A percentile compares a stretch with the other conserved stretches of the same genome.
Evolutionary conservation across 2,329 filamentous ascomycete species (phyloP).

Genomic region (Ceratocystis cacaofunesta): DNA sequence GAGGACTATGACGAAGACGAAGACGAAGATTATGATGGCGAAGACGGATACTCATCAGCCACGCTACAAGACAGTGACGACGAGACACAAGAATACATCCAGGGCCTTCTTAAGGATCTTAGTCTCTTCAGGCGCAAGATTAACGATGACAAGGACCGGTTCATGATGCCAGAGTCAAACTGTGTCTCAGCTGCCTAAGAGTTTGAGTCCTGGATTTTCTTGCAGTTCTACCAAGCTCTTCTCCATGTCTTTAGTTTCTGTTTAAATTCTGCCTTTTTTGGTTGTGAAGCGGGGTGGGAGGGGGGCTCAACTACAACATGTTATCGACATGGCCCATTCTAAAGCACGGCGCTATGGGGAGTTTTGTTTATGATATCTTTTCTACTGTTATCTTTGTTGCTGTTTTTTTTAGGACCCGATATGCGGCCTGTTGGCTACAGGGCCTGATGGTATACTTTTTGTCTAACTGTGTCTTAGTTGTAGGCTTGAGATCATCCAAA

Average conservation of each 20-base stretch:
- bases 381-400: neutral
- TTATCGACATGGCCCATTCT: neutral
- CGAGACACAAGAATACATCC: conserved; percentile 71
- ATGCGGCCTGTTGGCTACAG: neutral
- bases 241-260: neutral
- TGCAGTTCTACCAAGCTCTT: neutral
- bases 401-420: neutral
- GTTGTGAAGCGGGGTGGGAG: neutral
- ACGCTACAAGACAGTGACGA: conserved; percentile 32
- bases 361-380: neutral
- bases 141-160: conserved; percentile 62
- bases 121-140: conserved; percentile 73
- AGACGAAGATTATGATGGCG: conserved; percentile 35
- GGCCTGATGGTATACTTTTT: neutral
- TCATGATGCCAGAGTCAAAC: conserved; percentile 29
- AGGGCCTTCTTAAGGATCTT: conserved; percentile 67
- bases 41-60: conserved; percentile 31
- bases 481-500: no score
- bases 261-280: neutral
- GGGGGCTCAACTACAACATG: neutral
- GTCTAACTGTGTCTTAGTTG: neutral
- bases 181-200: neutral
- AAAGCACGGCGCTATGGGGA: neutral
- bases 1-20: conserved; percentile 33
- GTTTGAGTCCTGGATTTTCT: neutral